phyloP scores from a whole-genome alignment of 2,329 filamentous ascomycete genomes.

The Dendrostoma leiphaemia region DNA sequence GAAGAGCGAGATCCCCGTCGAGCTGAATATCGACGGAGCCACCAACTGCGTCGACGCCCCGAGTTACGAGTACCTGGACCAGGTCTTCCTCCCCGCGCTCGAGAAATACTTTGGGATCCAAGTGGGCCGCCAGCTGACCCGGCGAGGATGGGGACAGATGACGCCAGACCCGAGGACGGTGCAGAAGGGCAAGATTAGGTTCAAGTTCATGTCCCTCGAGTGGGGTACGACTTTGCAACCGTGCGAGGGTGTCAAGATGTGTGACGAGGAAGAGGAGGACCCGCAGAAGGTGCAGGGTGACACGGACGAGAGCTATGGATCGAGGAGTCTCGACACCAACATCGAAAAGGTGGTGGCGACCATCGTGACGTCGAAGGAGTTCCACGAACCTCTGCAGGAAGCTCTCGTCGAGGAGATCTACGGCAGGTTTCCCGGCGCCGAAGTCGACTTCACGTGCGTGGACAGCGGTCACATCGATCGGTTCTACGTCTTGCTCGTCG shows the following conservation, averaged over 20 bases:
- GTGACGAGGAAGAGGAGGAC: slow-evolving; percentile 17
- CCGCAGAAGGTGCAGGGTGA: not conserved
- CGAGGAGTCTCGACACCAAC: slow-evolving; percentile 21
- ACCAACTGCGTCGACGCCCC: slow-evolving; percentile 57
- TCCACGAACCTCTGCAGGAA: slow-evolving; percentile 41
- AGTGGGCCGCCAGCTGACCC: slow-evolving; percentile 43
- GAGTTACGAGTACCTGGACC: slow-evolving; percentile 61
- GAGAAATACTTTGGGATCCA: slow-evolving; percentile 47
- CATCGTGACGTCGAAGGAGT: slow-evolving; percentile 46
- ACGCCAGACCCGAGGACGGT: slow-evolving; percentile 30
- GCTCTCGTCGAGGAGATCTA: slow-evolving; percentile 39
- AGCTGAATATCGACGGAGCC: slow-evolving; percentile 53
- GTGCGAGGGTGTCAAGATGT: slow-evolving; percentile 21
- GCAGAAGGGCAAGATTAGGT: slow-evolving; percentile 40
- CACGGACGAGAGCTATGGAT: not conserved
- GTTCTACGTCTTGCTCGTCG: slow-evolving; percentile 57
- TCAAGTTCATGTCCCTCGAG: slow-evolving; percentile 42
- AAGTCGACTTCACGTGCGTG: slow-evolving; percentile 44
- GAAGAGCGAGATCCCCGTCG: slow-evolving; percentile 40
- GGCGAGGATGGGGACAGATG: slow-evolving; percentile 47
- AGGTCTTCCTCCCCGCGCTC: slow-evolving; percentile 56
- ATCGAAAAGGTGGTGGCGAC: slow-evolving; percentile 48
- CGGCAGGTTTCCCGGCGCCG: slow-evolving; percentile 40
- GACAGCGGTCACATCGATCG: slow-evolving; percentile 50
- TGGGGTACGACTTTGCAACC: slow-evolving; percentile 35